Conservation (phyloP, 768 basidiomycete genomes). For the Exsudoporus frostii region DNA sequence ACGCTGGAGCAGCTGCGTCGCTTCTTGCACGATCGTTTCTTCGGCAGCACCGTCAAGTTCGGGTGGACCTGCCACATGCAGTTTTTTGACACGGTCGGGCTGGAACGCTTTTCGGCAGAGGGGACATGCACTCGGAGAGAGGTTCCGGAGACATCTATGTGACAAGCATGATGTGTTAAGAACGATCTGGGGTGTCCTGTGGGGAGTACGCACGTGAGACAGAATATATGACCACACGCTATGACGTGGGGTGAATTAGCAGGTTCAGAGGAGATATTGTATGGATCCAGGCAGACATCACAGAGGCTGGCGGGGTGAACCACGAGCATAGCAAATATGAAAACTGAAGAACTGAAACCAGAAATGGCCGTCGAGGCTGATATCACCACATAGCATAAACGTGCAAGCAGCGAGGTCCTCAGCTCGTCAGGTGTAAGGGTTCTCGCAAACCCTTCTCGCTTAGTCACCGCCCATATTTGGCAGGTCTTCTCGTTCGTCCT, state of each 20-base stretch:
- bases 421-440: slow-evolving; percentile 19
- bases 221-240: slow-evolving; percentile 77
- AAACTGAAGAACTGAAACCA: slow-evolving; percentile 22
- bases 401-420: slow-evolving; percentile 25
- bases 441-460: slow-evolving; percentile 12
- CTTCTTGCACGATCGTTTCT: slow-evolving; percentile 42
- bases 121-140: slow-evolving; percentile 55
- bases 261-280: slow-evolving; percentile 46
- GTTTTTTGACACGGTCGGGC: slow-evolving; percentile 56
- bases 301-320: slow-evolving; percentile 69
- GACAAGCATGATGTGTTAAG: slow-evolving; percentile 1
- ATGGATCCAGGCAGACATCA: slow-evolving; percentile 71
- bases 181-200: slow-evolving; percentile 12
- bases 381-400: slow-evolving; percentile 36
- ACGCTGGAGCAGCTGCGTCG: slow-evolving; percentile 35
- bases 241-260: slow-evolving; percentile 64
- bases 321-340: slow-evolving; percentile 48
- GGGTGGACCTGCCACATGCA: slow-evolving; percentile 57
- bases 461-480: slow-evolving; percentile 24
- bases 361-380: slow-evolving; percentile 25
- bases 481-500: slow-evolving; percentile 15
- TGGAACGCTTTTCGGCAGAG: slow-evolving; percentile 63
- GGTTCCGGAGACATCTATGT: slow-evolving; percentile 52
- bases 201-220: slow-evolving; percentile 49
- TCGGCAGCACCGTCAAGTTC: slow-evolving; percentile 34